phyloP scores from a whole-genome alignment of 2,329 filamentous ascomycete genomes.

The Beauveria sp. region DNA sequence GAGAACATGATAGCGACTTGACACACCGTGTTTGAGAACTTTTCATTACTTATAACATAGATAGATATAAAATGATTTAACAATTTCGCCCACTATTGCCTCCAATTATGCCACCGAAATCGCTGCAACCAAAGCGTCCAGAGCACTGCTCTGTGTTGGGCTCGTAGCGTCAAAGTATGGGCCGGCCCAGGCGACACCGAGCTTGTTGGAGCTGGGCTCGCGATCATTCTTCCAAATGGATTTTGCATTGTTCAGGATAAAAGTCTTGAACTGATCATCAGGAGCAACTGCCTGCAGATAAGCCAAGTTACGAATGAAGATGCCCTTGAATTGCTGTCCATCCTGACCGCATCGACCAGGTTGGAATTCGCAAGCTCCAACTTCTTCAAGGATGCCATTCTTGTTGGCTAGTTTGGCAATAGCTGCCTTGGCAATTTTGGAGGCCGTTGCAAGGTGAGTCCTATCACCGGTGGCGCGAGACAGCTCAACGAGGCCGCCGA shows the following conservation, averaged over 20 bases:
- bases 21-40: no score
- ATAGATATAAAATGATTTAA: neutral
- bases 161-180: constrained; percentile 46
- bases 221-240: constrained; percentile 57
- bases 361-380: constrained; percentile 27
- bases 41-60: no score
- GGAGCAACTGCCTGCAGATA: constrained; percentile 47
- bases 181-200: constrained; percentile 61
- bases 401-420: constrained; percentile 36
- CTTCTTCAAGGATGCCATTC: constrained; percentile 38
- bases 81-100: no score
- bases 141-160: constrained; percentile 54
- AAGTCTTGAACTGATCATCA: constrained; percentile 40
- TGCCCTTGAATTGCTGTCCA: constrained; percentile 62
- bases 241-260: constrained; percentile 55
- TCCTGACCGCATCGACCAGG: constrained; percentile 36
- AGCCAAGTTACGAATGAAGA: constrained; percentile 59
- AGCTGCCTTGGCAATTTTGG: constrained; percentile 44
- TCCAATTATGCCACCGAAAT: constrained; percentile 27
- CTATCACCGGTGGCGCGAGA: constrained; percentile 35
- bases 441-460: constrained; percentile 34
- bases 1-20: no score
- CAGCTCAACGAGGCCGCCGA: constrained; percentile 48
- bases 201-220: constrained; percentile 33
- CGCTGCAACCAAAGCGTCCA: constrained; percentile 61